Percentiles rank a stretch among this genome's conserved stretches.
Conservation (phyloP, 2,329 filamentous ascomycete species). For the Apiospora hydei region DNA sequence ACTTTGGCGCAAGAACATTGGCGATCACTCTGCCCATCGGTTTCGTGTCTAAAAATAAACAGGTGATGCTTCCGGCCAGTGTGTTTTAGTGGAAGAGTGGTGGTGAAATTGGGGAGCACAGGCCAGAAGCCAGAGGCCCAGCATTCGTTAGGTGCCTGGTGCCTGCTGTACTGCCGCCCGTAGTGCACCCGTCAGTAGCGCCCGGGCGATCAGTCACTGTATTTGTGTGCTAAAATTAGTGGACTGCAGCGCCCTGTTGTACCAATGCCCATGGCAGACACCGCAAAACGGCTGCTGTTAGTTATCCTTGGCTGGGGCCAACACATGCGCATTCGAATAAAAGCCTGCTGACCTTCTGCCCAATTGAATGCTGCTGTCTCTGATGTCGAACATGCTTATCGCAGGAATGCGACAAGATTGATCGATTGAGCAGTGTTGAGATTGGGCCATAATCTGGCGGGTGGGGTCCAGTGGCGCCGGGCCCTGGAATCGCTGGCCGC, state of each 20-base stretch:
- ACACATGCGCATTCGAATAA: neutral
- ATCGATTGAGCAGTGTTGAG: neutral
- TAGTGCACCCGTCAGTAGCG: neutral
- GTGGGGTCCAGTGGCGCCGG: neutral
- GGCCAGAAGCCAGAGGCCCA: neutral
- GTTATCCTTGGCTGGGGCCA: neutral
- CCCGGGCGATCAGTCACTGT: neutral
- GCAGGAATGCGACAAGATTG: neutral
- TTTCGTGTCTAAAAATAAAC: neutral
- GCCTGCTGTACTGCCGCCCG: too few species aligned
- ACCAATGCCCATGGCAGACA: too few species aligned
- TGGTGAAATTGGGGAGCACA: neutral
- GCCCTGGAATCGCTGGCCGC: neutral
- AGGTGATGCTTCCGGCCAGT: neutral
- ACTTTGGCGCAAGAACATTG: neutral
- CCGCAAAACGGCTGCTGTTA: too few species aligned
- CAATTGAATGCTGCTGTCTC: neutral
- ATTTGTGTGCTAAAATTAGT: neutral
- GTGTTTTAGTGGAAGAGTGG: too few species aligned
- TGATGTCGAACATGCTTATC: neutral
- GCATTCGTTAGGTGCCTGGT: neutral
- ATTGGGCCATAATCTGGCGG: neutral
- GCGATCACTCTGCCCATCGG: too few species aligned
- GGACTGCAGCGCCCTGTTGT: neutral
- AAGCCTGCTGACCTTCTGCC: neutral